These are phyloP conservation scores for Tausonia pullulans DNA, from an alignment of 1,284 basidiomycete genomes.

Conservation along the genomic window DNA sequence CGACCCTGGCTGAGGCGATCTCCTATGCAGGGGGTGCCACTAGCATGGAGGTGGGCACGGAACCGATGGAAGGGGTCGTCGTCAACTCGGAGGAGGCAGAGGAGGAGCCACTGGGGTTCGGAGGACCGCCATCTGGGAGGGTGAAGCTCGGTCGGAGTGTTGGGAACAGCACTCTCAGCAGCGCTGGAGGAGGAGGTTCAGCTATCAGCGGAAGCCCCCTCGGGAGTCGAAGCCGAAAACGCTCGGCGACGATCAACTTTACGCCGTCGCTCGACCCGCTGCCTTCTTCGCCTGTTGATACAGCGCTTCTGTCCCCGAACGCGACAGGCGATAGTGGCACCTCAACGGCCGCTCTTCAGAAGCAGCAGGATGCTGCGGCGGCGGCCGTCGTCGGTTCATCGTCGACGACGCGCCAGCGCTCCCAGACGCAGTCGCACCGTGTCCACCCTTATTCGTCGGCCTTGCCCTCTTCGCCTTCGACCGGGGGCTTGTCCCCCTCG, in stretches of 20 bases:
- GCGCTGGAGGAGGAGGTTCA: neutral
- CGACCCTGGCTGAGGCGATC: neutral
- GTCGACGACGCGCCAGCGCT: neutral
- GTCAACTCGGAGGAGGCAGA: conserved; percentile 21
- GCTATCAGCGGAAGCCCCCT: neutral
- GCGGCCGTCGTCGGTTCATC: too few relatives aligned
- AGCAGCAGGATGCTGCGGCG: neutral
- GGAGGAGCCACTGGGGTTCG: conserved; percentile 25
- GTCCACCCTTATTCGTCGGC: too few relatives aligned
- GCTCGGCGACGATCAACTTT: conserved; percentile 7
- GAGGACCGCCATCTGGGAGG: conserved; percentile 14
- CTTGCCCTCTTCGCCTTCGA: too few relatives aligned
- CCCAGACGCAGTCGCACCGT: neutral
- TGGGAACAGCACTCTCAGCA: neutral
- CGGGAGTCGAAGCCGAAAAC: neutral
- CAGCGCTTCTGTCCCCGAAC: neutral
- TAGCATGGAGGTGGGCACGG: too few relatives aligned
- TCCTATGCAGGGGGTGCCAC: neutral
- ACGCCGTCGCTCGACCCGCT: conserved; percentile 12
- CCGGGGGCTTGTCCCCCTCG: too few relatives aligned
- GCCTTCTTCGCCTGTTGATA: conserved; percentile 6
- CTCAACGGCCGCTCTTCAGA: too few relatives aligned
- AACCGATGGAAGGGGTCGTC: conserved; percentile 3
- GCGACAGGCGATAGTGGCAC: neutral
- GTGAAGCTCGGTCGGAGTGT: neutral